Evolutionary conservation across 148 eudicot species (phyloP).

Genomic region (Arctostaphylos glauca): DNA sequence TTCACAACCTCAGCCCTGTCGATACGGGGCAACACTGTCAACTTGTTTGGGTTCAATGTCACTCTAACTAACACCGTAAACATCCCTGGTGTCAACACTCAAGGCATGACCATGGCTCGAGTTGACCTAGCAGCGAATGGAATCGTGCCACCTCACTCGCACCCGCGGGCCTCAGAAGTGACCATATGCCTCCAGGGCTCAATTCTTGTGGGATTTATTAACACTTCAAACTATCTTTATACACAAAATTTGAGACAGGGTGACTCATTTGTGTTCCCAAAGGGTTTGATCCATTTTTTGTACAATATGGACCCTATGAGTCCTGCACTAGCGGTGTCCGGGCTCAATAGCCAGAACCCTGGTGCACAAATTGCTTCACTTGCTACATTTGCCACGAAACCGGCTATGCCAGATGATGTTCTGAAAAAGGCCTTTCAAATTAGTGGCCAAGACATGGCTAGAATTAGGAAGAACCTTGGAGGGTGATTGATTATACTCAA

Average conservation of each 20-base stretch:
- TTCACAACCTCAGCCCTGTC: conserved; percentile 72
- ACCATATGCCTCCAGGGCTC: conserved; percentile 63
- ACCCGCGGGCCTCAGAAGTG: conserved; percentile 88
- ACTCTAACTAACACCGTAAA: conserved; percentile 49
- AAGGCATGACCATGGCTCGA: conserved; percentile 71
- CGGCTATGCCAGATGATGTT: conserved; percentile 55
- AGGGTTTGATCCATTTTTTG: conserved; percentile 68
- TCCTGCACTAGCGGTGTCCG: conserved; percentile 55
- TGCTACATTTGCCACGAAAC: conserved; percentile 46
- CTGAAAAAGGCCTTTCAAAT: conserved; percentile 56
- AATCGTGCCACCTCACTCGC: conserved; percentile 73
- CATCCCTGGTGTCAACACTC: conserved; percentile 74
- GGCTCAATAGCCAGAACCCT: conserved; percentile 68
- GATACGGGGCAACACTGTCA: conserved; percentile 48
- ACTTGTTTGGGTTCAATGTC: conserved; percentile 56
- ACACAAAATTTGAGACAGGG: conserved; percentile 58
- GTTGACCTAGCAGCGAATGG: conserved; percentile 60
- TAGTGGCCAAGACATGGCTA: conserved; percentile 53
- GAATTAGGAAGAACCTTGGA: conserved; percentile 57
- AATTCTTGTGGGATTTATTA: conserved; percentile 71
- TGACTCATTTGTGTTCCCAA: conserved; percentile 80
- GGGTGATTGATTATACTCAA: conserved; percentile 27
- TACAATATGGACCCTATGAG: conserved; percentile 39
- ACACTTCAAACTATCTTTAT: conserved; percentile 48
- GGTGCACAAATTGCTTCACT: conserved; percentile 57